Base-by-base conservation (phyloP, 2,329 filamentous ascomycete genomes). In the Thielaviopsis euricoi region DNA sequence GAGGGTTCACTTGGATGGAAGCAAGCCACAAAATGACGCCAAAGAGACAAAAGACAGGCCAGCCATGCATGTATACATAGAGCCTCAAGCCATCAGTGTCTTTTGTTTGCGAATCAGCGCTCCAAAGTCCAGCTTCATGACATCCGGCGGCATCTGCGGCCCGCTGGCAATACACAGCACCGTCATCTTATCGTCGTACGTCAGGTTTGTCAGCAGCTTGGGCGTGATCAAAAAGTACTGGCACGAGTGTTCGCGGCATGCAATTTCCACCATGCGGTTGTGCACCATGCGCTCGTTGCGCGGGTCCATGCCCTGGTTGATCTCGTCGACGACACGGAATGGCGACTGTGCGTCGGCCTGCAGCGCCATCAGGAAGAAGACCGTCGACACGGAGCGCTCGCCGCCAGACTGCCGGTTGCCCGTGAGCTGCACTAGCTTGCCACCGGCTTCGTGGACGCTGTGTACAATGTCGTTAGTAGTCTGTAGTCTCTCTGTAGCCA, bases 301-400 rank as follows among this genome's bases (percentile, higher is more conserved):
- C 50, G 91, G 93, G 69, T 98, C 93, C 93, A 98, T 98, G 63
- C 93, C 93, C 72, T 98, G 93, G 68, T 98, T 98, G 76, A 98
- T 98, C 73, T 98, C 93, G 71, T 98, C 93, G 60, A 98, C 93
- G 54, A 98, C 91, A 56, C 93, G 89, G 79, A 98, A 98, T 1
- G 93, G 93, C 3, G 90, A 89, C 65, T 89, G 86, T 17, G 93
- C 91, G 65, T 98, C 83, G 54, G 87, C 87, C 70, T 98, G 93
- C 25, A 98, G 80, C 5, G 93, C 89, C 90, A 98, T 97, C 58
- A 98, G 87, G 73, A 94, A 98, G 77, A 97, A 98, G 67, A 97
- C 95, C 15, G 93, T 98, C 22, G 89, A 95, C 22, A 98, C 91
- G 23, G 93, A 89, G 60, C 93, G 86, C 73, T 98, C 93, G 62